Evolutionary conservation across 2,329 filamentous ascomycete genomes (phyloP).

Genomic region (Macrophomina pseudophaseolina): DNA sequence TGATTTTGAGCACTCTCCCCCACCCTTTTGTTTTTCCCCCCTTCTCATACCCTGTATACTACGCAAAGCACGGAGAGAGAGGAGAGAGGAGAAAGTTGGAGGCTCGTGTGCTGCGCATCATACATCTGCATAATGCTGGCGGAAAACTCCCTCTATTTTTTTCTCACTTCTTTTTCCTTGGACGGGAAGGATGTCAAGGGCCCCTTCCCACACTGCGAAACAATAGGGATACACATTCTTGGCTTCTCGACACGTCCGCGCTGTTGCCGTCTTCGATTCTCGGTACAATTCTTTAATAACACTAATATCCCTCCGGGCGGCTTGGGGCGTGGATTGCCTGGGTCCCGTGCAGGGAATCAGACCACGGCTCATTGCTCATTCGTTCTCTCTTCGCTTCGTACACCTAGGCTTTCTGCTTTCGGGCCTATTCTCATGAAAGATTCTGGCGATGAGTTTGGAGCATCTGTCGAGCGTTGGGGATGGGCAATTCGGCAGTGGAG

Average conservation of each 20-base stretch:
- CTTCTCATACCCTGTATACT: conserved; percentile 39
- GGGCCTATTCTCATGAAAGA: conserved; percentile 20
- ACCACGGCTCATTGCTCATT: conserved; percentile 14
- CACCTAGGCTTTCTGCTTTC: conserved; percentile 19
- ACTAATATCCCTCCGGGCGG: conserved; percentile 14
- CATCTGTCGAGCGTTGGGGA: neutral
- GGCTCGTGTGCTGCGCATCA: conserved; percentile 28
- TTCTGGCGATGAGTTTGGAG: neutral
- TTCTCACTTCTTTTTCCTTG: conserved; percentile 15
- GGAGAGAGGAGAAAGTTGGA: conserved; percentile 20
- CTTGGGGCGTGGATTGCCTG: neutral
- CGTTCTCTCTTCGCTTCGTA: conserved; percentile 20
- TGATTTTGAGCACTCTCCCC: conserved; percentile 10
- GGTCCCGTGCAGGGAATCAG: neutral
- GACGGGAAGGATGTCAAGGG: neutral
- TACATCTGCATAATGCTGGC: conserved; percentile 21
- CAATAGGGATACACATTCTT: conserved; percentile 23
- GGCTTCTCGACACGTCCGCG: conserved; percentile 14
- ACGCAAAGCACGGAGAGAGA: conserved; percentile 29
- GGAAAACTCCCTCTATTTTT: conserved; percentile 17
- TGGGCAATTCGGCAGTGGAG: conserved; percentile 13
- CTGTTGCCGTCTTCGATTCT: conserved; percentile 7
- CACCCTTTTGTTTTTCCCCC: conserved; percentile 21
- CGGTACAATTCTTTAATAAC: conserved; percentile 25
- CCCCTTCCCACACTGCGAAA: conserved; percentile 10